Conservation (phyloP, 2,329 filamentous ascomycete species). For the Colletotrichum lupini region DNA sequence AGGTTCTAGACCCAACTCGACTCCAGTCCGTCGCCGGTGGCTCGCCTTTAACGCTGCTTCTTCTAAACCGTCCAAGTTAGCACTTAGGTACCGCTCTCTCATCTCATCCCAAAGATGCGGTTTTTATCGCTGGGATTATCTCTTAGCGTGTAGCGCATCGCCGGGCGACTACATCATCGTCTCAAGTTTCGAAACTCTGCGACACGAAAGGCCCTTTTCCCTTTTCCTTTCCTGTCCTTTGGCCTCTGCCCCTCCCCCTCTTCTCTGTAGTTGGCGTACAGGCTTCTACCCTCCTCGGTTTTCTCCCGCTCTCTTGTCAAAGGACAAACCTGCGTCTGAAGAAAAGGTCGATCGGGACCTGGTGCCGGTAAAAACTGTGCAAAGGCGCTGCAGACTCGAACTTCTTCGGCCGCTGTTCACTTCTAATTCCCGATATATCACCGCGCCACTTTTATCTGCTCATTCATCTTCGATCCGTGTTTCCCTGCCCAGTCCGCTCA, state of each 20-base stretch:
- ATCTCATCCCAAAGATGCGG: not conserved
- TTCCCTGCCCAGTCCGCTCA: not conserved
- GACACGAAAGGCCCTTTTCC: conserved; percentile 19
- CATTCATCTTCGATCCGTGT: not conserved
- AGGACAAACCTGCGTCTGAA: not conserved
- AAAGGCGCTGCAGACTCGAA: conserved; percentile 7
- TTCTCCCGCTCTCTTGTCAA: conserved; percentile 3
- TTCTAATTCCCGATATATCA: conserved; percentile 15
- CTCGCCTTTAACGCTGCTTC: not conserved
- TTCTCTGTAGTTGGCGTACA: not conserved
- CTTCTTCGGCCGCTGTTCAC: not conserved
- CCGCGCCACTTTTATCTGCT: conserved; percentile 6
- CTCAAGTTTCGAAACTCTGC: conserved; percentile 28
- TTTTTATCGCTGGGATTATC: not conserved
- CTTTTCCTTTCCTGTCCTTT: not conserved
- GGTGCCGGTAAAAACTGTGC: conserved; percentile 1
- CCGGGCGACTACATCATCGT: conserved; percentile 18
- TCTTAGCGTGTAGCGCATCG: conserved; percentile 14
- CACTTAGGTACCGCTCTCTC: not conserved
- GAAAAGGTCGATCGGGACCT: conserved; percentile 9
- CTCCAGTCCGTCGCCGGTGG: not conserved
- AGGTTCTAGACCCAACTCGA: conserved; percentile 14
- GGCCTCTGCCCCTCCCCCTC: not conserved
- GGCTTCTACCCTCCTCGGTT: not conserved
- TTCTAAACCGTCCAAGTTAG: not conserved